phyloP scores from a whole-genome alignment of 2,329 filamentous ascomycete genomes.

The Teratosphaeria gauchensis region DNA sequence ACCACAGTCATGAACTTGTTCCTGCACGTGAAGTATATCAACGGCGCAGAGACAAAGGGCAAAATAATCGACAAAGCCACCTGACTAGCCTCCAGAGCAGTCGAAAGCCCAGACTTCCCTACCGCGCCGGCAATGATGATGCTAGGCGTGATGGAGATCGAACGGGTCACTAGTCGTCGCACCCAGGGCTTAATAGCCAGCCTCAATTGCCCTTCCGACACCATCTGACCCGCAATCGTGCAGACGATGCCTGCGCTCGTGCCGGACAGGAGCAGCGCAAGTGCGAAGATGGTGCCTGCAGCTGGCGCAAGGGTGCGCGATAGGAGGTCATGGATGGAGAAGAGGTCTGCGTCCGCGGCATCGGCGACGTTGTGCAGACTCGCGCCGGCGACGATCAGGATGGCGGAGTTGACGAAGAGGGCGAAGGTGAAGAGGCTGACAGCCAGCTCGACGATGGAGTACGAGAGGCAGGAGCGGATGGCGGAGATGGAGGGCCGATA shows the following conservation, averaged over 20 bases:
- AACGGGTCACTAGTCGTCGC: constrained; percentile 65
- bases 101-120: constrained; percentile 58
- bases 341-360: constrained; percentile 66
- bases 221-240: constrained; percentile 84
- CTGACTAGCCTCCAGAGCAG: constrained; percentile 65
- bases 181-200: constrained; percentile 71
- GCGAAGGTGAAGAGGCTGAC: constrained; percentile 34
- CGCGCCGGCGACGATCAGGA: constrained; percentile 52
- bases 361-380: constrained; percentile 53
- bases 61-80: constrained; percentile 69
- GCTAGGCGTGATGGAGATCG: constrained; percentile 69
- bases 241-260: constrained; percentile 77
- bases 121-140: constrained; percentile 77
- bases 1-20: constrained; percentile 68
- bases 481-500: constrained; percentile 31
- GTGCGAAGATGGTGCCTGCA: constrained; percentile 74
- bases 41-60: constrained; percentile 71
- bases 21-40: constrained; percentile 77
- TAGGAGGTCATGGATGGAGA: constrained; percentile 69
- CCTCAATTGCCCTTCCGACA: constrained; percentile 69
- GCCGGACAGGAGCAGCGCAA: constrained; percentile 71
- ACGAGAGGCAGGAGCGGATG: constrained; percentile 31
- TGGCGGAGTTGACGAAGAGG: constrained; percentile 34
- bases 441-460: constrained; percentile 31
- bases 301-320: constrained; percentile 58